Evolutionary conservation across 2,329 filamentous ascomycete genomes (phyloP).

Genomic region (Aspergillus versicolor): DNA sequence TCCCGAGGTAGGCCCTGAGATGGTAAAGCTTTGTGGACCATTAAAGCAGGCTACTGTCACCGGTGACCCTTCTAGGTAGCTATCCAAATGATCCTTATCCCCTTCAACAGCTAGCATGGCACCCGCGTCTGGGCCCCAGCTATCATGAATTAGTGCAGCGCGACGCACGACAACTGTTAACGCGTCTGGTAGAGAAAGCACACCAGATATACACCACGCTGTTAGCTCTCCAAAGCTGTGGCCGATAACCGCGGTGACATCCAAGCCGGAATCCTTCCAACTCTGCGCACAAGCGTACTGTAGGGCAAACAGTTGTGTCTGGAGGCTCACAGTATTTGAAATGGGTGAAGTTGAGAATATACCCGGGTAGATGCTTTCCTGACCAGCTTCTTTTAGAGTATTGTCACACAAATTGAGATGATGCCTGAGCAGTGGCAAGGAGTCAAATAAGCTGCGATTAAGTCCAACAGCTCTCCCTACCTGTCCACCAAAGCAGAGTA

Average conservation of each 20-base stretch:
- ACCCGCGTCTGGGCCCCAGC: slow-evolving; percentile 34
- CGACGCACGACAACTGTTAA: slow-evolving; percentile 31
- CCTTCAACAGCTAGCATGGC: slow-evolving; percentile 37
- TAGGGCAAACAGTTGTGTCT: slow-evolving; percentile 37
- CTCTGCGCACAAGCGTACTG: slow-evolving; percentile 38
- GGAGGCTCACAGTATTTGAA: slow-evolving; percentile 26
- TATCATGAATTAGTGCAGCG: slow-evolving; percentile 30
- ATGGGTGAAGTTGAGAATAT: slow-evolving; percentile 22
- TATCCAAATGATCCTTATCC: slow-evolving; percentile 14
- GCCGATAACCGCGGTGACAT: slow-evolving; percentile 34
- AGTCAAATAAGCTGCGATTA: slow-evolving; percentile 26
- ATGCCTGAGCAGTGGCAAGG: slow-evolving; percentile 23
- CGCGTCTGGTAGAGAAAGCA: slow-evolving; percentile 29
- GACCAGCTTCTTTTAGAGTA: slow-evolving; percentile 24
- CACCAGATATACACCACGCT: slow-evolving; percentile 33
- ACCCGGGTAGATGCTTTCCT: slow-evolving; percentile 25
- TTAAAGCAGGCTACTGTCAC: slow-evolving; percentile 30
- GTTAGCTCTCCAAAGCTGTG: slow-evolving; percentile 42
- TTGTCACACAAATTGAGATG: slow-evolving; percentile 38
- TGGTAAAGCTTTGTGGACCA: slow-evolving; percentile 19
- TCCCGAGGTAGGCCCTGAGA: slow-evolving; percentile 20
- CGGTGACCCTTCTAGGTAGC: neutral
- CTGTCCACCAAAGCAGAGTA: slow-evolving; percentile 44
- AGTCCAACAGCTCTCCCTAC: slow-evolving; percentile 25
- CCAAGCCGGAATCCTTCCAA: slow-evolving; percentile 41